These are phyloP conservation scores for Lentinula raphanica DNA, from an alignment of 768 basidiomycete species.

Conservation along the genomic window DNA sequence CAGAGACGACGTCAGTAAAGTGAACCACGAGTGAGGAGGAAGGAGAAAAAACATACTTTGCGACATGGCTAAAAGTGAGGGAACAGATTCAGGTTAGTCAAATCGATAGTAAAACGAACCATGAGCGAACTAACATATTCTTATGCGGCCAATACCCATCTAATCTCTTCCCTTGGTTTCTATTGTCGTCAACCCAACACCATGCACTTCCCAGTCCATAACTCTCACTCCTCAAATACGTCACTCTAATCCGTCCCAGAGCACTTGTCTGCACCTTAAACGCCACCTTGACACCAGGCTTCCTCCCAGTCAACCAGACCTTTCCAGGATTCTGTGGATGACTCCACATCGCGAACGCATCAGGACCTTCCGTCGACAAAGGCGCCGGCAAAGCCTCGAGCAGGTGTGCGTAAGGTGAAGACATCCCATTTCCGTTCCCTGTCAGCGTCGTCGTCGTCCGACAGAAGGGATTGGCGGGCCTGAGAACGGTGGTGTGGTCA, in stretches of 20 bases:
- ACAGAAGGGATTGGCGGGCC: not conserved
- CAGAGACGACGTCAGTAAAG: not conserved
- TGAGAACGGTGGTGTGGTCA: not conserved
- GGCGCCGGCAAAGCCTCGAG: not conserved
- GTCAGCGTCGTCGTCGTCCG: not conserved
- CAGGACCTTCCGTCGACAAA: not conserved
- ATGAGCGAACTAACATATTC: not conserved
- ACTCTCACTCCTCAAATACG: not conserved
- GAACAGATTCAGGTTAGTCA: not conserved
- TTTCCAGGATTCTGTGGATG: not conserved
- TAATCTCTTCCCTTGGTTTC: not conserved
- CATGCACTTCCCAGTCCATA: not conserved
- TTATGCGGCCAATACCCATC: not conserved
- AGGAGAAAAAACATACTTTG: not conserved
- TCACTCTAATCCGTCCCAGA: not conserved
- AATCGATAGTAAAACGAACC: not conserved
- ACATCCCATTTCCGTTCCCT: not conserved
- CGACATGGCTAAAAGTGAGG: not conserved
- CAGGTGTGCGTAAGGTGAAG: not conserved
- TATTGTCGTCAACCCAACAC: not conserved
- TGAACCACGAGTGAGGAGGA: not conserved
- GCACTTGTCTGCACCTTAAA: not conserved
- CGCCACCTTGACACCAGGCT: not conserved
- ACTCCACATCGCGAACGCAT: not conserved
- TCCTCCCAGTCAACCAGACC: constrained; percentile 1